Evolutionary conservation across 768 basidiomycete species (phyloP), one percentile per base, ranked within the genome.

Genomic region (Lyophyllum shimeji): DNA sequence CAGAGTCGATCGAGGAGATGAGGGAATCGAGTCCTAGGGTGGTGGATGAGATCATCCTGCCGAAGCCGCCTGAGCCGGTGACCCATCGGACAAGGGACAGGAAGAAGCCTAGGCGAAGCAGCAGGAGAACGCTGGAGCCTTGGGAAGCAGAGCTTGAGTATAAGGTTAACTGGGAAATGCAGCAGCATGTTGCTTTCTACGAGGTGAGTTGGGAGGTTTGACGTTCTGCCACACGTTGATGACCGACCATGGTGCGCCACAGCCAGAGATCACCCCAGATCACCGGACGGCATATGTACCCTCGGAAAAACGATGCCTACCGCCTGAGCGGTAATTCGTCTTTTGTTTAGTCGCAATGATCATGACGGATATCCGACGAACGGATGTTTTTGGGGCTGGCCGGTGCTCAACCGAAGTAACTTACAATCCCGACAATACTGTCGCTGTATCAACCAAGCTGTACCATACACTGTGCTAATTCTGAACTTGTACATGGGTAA

Each of bases 181-280:
- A 56, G 46, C 53, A 58, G 25, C 45, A 50, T 7, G 7, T 18
- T 42, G 51, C 37, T 17, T 27, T 50, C 18, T 52, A 33, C 21
- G 54, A 61, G 60, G 57, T 58, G 23, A n/a, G 60, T 53, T 2
- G 15, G 20, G 18, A 37, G 8, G 31, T 31, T 29, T 42, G 13
- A 17, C 1, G 23, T 40, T 12, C 12, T 21, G 1, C 31, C 24
- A n/a, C 20, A 48, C 20, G 3, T 42, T 55, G 4, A 31, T 57
- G 33, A 60, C 50, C 20, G n/a, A n/a, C n/a, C n/a, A n/a, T n/a
- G n/a, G 33, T 60, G 56, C 60, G 60, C 60, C 60, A 61, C 60
- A 61, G 60, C 49, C 50, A 27, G 27, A 25, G 27, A 21, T 45
- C 23, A 47, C 52, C n/a, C 33, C 45, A 20, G 39, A 53, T 21